Evolutionary conservation across 768 basidiomycete genomes (phyloP), one percentile per base, ranked within the genome.

Genomic region (Suillus americanus): DNA sequence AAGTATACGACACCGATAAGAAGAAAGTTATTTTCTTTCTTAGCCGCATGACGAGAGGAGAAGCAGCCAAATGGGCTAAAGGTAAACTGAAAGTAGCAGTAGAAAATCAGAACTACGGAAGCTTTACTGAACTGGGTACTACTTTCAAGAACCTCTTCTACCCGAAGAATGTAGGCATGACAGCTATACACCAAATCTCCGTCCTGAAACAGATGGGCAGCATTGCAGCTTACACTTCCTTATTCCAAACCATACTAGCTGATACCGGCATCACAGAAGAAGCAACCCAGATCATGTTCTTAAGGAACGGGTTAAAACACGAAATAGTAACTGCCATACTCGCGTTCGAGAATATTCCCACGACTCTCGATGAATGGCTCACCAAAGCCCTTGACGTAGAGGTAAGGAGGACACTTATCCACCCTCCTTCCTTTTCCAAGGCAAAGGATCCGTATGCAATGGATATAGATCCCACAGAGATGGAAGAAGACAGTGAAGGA

Each of bases 101-200:
- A 2, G 2, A 30, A 2, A 3, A 3, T 0, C 5, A 13, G n/a
- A n/a, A 3, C 5, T 40, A 14, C 5, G 2, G 38, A 0, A 0
- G 0, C 0, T 38, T 12, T 12, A 0, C 3, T 0, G 37, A 38
- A 1, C 8, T 38, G 0, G 3, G 2, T 2, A 38, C 10, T 0
- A 1, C 13, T 2, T 38, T 38, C 4, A 38, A 38, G 8, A 8
- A 8, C 0, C 14, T 9, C 0, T 40, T 40, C 3, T 40, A 14
- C 14, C 38, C 38, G 0, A 40, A 40, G 38, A 40, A 40, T 9
- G 4, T 40, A 0, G 2, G 0, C 1, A 1, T 13, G 0, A 38
- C 37, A 0, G 37, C 37, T 3, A 38, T 38, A 0, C 1, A 0
- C 5, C 12, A 8, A 1, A 38, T 38, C 0, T 13, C 13, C 2